Percentiles rank a stretch among this genome's conserved stretches.
Conservation (phyloP, 768 basidiomycete genomes). For the Mycena vitilis region DNA sequence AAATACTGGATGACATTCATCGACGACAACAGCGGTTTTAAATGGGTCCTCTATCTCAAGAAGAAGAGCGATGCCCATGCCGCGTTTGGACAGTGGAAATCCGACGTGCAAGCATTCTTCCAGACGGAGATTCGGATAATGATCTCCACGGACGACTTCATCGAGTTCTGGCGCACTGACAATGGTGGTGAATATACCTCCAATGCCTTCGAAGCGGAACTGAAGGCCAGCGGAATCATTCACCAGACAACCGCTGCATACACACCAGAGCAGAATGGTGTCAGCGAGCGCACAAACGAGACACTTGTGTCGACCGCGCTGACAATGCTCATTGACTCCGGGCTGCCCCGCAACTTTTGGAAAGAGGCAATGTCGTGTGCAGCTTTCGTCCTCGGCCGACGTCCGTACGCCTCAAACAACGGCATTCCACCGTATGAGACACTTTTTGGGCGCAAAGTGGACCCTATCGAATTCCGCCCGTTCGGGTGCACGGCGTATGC, state of each 20-base stretch:
- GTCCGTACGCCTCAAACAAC: no score
- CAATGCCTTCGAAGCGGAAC: neutral
- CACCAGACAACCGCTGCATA: neutral
- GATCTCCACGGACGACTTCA: neutral
- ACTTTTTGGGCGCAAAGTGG: neutral
- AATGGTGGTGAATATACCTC: neutral
- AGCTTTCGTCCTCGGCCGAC: neutral
- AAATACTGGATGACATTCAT: neutral
- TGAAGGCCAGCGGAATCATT: neutral
- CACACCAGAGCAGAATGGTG: neutral
- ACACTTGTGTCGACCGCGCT: neutral
- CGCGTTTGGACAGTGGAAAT: neutral
- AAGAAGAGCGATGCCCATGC: neutral
- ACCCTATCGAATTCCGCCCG: neutral
- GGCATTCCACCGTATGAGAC: neutral
- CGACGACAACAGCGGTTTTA: neutral
- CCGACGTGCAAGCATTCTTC: neutral
- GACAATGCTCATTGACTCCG: neutral
- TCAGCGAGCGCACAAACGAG: neutral
- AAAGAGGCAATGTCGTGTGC: neutral
- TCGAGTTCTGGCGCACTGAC: neutral
- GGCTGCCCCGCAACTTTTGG: neutral
- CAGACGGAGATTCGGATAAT: neutral
- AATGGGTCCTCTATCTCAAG: neutral
- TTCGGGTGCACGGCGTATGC: neutral